Conservation (phyloP, 1,284 basidiomycete genomes). For the Taiwanofungus camphoratus region DNA sequence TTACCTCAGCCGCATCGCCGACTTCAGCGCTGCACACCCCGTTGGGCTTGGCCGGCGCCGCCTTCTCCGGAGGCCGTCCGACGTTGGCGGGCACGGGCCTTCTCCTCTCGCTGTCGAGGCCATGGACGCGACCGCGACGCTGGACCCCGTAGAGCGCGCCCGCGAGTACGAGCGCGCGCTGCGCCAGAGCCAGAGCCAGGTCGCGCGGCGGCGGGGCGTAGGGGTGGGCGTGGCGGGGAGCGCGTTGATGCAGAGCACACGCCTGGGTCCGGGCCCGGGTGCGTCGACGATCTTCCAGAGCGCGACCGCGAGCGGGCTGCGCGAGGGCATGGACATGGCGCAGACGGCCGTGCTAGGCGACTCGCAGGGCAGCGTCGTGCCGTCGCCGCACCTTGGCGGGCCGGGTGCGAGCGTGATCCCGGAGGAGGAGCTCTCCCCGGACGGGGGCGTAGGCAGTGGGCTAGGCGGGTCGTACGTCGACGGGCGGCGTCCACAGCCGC, state of each 20-base stretch:
- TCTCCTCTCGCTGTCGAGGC: constrained; percentile 1
- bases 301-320: constrained; percentile 26
- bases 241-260: constrained; percentile 22
- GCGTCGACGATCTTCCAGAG: constrained; percentile 40
- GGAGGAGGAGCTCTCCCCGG: constrained; percentile 41
- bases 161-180: constrained; percentile 72
- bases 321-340: constrained; percentile 49
- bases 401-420: constrained; percentile 25
- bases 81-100: constrained; percentile 9
- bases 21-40: constrained; percentile 44
- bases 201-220: constrained; percentile 27
- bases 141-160: constrained; percentile 47
- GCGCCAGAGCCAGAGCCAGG: constrained; percentile 64
- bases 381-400: constrained; percentile 4
- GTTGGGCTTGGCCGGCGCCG: constrained; percentile 23
- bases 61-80: constrained; percentile 17
- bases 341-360: constrained; percentile 68
- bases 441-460: constrained; percentile 53
- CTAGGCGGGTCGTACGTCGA: constrained; percentile 70
- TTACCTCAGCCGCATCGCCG: constrained; percentile 79
- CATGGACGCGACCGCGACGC: constrained; percentile 26
- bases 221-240: too few relatives aligned
- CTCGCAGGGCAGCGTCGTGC: constrained; percentile 52
- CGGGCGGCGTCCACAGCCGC: constrained; percentile 24
- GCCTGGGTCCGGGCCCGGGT: constrained; percentile 17